phyloP scores from a whole-genome alignment of 2,329 filamentous ascomycete species.

The Periglandula ipomoeae region DNA sequence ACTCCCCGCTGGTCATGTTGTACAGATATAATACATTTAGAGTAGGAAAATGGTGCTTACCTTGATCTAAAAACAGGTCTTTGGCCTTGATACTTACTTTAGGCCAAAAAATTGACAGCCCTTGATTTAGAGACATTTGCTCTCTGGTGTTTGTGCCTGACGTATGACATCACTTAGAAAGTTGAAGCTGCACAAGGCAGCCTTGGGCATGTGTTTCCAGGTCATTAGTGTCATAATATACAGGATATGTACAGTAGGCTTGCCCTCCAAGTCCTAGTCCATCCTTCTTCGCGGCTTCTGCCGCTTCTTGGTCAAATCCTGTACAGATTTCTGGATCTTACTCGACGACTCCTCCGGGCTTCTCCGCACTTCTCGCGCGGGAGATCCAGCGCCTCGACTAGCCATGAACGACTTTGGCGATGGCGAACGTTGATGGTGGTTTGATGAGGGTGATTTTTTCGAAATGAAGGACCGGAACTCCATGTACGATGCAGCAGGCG shows the following conservation, averaged over 20 bases:
- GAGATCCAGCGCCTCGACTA: slow-evolving; percentile 17
- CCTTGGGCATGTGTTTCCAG: neutral
- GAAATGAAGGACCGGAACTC: slow-evolving; percentile 24
- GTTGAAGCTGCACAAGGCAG: neutral
- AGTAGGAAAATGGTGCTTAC: neutral
- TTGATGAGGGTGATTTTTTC: slow-evolving; percentile 23
- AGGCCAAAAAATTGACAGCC: neutral
- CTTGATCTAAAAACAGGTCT: neutral
- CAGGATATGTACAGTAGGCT: slow-evolving; percentile 29
- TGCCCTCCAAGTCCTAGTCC: slow-evolving; percentile 26
- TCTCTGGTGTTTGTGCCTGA: neutral
- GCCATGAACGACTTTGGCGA: slow-evolving; percentile 25
- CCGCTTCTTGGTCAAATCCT: slow-evolving; percentile 31
- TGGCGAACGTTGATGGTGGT: slow-evolving; percentile 23
- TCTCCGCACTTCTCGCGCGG: slow-evolving; percentile 26
- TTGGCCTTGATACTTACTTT: neutral
- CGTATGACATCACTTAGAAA: neutral
- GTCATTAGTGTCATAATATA: slow-evolving; percentile 22
- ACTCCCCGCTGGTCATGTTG: slow-evolving; percentile 2
- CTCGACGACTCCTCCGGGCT: slow-evolving; percentile 37
- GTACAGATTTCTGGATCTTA: slow-evolving; percentile 38
- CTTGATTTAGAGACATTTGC: neutral
- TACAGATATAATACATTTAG: neutral
- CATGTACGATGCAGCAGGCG: slow-evolving; percentile 24
- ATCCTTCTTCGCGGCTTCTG: slow-evolving; percentile 30